Conservation (phyloP, 495 filamentous ascomycete genomes). For the Penicillium canariense region DNA sequence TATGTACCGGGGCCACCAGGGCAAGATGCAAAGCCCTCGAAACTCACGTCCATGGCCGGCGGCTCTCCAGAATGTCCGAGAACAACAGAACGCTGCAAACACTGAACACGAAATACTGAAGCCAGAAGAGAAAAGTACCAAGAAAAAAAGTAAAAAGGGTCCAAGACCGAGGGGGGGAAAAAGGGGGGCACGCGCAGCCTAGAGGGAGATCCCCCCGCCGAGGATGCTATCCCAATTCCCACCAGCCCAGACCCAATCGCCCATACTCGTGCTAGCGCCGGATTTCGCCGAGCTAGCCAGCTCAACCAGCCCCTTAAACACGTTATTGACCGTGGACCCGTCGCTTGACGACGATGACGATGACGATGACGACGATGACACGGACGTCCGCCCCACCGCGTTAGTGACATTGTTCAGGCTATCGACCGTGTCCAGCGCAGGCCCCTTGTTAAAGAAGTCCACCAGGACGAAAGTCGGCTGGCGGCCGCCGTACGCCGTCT, state of each 20-base stretch:
- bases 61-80: slow-evolving; percentile 6
- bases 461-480: slow-evolving; percentile 69
- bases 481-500: slow-evolving; percentile 47
- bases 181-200: not conserved
- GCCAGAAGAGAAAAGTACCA: not conserved
- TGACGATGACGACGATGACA: slow-evolving; percentile 28
- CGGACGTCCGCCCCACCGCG: slow-evolving; percentile 38
- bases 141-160: not conserved
- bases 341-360: slow-evolving; percentile 25
- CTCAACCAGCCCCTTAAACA: slow-evolving; percentile 40
- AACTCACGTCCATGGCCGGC: not conserved
- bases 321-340: slow-evolving; percentile 35
- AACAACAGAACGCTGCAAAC: slow-evolving; percentile 22
- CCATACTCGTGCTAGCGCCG: slow-evolving; percentile 38
- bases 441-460: slow-evolving; percentile 69
- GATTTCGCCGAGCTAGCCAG: slow-evolving; percentile 36
- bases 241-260: slow-evolving; percentile 49
- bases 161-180: not conserved
- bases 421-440: slow-evolving; percentile 61
- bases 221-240: slow-evolving; percentile 45
- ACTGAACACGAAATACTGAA: not conserved
- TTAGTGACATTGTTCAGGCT: slow-evolving; percentile 58
- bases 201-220: slow-evolving; percentile 41
- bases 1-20: slow-evolving; percentile 16
- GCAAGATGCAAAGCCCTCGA: not conserved